Evolutionary conservation across 2,329 filamentous ascomycete species (phyloP).

Genomic region (Xylaria polymorpha): DNA sequence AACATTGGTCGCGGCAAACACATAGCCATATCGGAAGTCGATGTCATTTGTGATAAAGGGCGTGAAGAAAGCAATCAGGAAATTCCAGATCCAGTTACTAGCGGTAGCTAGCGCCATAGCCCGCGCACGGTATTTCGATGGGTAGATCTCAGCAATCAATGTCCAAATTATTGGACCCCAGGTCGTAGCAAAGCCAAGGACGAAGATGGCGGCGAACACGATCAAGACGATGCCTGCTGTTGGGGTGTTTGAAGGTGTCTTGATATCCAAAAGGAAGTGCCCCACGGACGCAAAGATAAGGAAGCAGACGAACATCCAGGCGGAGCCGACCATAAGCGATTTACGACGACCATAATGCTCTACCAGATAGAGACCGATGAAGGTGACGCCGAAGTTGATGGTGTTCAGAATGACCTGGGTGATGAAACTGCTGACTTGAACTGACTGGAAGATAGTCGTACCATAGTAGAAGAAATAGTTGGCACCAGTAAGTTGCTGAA

Average conservation of each 20-base stretch:
- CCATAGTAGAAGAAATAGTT: slow-evolving; percentile 76
- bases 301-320: slow-evolving; percentile 72
- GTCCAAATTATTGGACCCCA: slow-evolving; percentile 76
- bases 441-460: slow-evolving; percentile 62
- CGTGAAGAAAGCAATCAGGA: slow-evolving; percentile 81
- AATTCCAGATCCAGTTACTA: slow-evolving; percentile 78
- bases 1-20: slow-evolving; percentile 79
- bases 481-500: slow-evolving; percentile 75
- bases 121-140: slow-evolving; percentile 69
- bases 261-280: slow-evolving; percentile 58
- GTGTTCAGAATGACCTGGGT: slow-evolving; percentile 75
- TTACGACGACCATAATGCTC: slow-evolving; percentile 74
- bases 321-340: slow-evolving; percentile 70
- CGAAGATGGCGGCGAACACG: slow-evolving; percentile 72
- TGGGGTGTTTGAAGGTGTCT: slow-evolving; percentile 51
- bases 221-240: slow-evolving; percentile 70
- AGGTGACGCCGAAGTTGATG: slow-evolving; percentile 75
- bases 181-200: slow-evolving; percentile 73
- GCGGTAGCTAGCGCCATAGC: slow-evolving; percentile 71
- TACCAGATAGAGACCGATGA: slow-evolving; percentile 76
- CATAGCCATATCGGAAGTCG: slow-evolving; percentile 78
- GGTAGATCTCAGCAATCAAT: slow-evolving; percentile 73
- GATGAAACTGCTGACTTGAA: slow-evolving; percentile 68
- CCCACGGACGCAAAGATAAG: slow-evolving; percentile 66
- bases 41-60: slow-evolving; percentile 80